Evolutionary conservation across 805 yeast species (phyloP), one percentile per base, ranked within the genome.

Genomic region (Cyberlindnera nakhonratchasimensis): DNA sequence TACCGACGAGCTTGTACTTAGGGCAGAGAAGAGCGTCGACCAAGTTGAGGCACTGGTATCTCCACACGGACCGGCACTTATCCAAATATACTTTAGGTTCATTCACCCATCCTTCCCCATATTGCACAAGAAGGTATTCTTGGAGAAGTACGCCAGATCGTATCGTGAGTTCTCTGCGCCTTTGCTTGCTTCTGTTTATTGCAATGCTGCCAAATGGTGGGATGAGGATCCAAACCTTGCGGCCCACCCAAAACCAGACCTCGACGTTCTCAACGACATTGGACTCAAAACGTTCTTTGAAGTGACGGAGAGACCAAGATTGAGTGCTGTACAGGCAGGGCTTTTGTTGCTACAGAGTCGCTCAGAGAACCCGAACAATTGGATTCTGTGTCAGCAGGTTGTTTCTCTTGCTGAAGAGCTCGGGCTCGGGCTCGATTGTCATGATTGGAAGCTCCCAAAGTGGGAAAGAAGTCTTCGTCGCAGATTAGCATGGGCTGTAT

Each of bases 401-500:
- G 90, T 87, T 6, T 84, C 95, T 0, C 64, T 90, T 16, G 82
- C 96, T 1, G 96, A 91, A 62, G 96, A 91, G 52, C 67, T 91
- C 14, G 97, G 98, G 0, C 67, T 91, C 10, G 96, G 96, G 0
- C 70, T 87, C n/a, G 91, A 90, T 57, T 90, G 97, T 55, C 80
- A 83, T 43, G 77, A 75, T 50, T 91, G 99, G 99, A 81, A 85
- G 55, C 65, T 91, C 26, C 98, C 98, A 0, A 82, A 83, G 53
- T 93, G 98, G 98, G 99, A 91, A 58, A 72, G 95, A 38, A 95
- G 95, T 6, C 65, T 91, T 37, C 72, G 99, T 39, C 77, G 87
- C 53, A 71, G 98, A 45, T 65, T 91, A 37, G 96, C 97, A 1
- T 91, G 99, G 98, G 97, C 97, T 0, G 93, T 89, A 2, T 91